phyloP scores from a whole-genome alignment of 495 filamentous ascomycete genomes.

The Aspergillus avenaceus region DNA sequence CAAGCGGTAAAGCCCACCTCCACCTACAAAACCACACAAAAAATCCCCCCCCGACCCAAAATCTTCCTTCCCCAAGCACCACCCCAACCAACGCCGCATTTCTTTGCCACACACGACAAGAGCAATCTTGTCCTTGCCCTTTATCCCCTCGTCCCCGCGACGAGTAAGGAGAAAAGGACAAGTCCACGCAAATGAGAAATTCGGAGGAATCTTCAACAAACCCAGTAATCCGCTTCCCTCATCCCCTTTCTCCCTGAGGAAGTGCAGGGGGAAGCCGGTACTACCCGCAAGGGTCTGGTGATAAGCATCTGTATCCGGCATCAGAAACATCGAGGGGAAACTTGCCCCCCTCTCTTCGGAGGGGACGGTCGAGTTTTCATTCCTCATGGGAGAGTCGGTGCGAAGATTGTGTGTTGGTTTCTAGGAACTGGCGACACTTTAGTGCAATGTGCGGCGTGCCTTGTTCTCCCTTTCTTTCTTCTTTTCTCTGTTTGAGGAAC shows the following conservation, averaged over 20 bases:
- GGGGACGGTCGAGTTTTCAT: slow-evolving; percentile 18
- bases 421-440: slow-evolving; percentile 89
- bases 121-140: slow-evolving; percentile 22
- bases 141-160: slow-evolving; percentile 12
- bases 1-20: slow-evolving; percentile 11
- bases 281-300: slow-evolving; percentile 93
- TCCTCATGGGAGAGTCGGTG: slow-evolving; percentile 87
- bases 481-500: slow-evolving; percentile 27
- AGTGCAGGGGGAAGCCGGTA: slow-evolving; percentile 34
- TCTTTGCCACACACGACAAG: slow-evolving; percentile 93
- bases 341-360: too few species aligned
- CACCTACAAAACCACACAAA: slow-evolving; percentile 5
- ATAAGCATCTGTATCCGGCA: slow-evolving; percentile 93
- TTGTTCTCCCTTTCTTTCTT: slow-evolving; percentile 27
- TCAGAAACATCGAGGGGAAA: slow-evolving; percentile 98
- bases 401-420: slow-evolving; percentile 90
- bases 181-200: slow-evolving; percentile 95
- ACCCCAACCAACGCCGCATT: slow-evolving; percentile 97
- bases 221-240: slow-evolving; percentile 43
- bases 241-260: too few species aligned
- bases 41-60: slow-evolving; percentile 14
- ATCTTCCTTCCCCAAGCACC: slow-evolving; percentile 63
- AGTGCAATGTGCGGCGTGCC: slow-evolving; percentile 99
- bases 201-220: slow-evolving; percentile 95
- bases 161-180: too few species aligned